Evolutionary conservation across 2,329 filamentous ascomycete genomes (phyloP).

Genomic region (Pseudogymnoascus sp.): DNA sequence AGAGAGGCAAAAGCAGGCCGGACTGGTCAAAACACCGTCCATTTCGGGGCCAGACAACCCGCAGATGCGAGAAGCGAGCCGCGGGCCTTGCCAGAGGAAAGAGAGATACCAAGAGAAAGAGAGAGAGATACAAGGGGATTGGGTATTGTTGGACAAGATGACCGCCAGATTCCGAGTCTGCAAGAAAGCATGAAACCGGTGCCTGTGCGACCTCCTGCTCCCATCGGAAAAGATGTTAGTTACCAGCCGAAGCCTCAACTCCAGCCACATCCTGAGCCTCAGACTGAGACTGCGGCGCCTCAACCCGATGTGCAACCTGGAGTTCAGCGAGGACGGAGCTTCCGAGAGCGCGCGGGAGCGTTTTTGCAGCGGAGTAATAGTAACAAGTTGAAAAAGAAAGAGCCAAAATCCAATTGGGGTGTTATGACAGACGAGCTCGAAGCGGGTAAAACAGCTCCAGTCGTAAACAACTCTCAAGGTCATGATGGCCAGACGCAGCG

Average conservation of each 20-base stretch:
- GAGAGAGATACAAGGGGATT: conserved; percentile 11
- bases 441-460: background rate
- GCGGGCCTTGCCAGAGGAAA: conserved; percentile 21
- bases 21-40: conserved; percentile 25
- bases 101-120: conserved; percentile 7
- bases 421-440: background rate
- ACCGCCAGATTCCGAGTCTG: conserved; percentile 12
- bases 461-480: background rate
- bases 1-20: conserved; percentile 43
- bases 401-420: background rate
- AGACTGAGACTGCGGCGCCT: background rate
- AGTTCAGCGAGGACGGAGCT: conserved; percentile 48
- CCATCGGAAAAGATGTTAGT: conserved; percentile 18
- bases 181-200: conserved; percentile 21
- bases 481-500: background rate
- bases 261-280: background rate
- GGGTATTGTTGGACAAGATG: background rate
- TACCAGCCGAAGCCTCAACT: background rate
- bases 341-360: conserved; percentile 45
- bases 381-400: conserved; percentile 51
- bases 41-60: conserved; percentile 26
- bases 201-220: conserved; percentile 13
- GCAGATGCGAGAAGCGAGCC: conserved; percentile 23
- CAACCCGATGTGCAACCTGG: background rate
- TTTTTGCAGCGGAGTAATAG: conserved; percentile 44